Percentiles rank a stretch among this genome's conserved stretches.
These are phyloP conservation scores for Tylopilus subfusipes DNA, from an alignment of 768 basidiomycete species.

Conservation along the genomic window DNA sequence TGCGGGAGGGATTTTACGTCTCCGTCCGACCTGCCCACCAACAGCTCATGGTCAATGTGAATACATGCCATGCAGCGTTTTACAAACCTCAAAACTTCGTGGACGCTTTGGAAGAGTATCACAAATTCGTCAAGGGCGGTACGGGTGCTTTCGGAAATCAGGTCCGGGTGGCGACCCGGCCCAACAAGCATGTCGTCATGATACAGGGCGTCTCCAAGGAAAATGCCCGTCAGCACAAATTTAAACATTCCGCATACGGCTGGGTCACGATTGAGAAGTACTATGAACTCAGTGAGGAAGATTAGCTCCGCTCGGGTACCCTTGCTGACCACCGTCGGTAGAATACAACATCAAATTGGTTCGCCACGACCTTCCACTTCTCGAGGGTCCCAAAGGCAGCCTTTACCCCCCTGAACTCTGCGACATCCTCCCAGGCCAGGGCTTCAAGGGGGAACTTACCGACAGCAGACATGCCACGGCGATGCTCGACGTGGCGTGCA, in stretches of 20 bases:
- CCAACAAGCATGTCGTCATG: constrained; percentile 64
- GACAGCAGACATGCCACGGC: constrained; percentile 40
- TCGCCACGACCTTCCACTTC: constrained; percentile 37
- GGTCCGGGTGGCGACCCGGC: constrained; percentile 59
- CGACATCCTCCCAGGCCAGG: constrained; percentile 39
- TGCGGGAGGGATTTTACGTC: constrained; percentile 48
- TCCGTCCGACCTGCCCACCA: constrained; percentile 40
- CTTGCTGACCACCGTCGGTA: constrained; percentile 16
- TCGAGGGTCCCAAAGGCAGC: constrained; percentile 37
- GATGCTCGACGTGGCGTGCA: constrained; percentile 49
- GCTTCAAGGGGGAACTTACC: constrained; percentile 46
- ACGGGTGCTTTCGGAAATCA: constrained; percentile 55
- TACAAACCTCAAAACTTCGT: constrained; percentile 42
- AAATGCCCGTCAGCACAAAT: constrained; percentile 36
- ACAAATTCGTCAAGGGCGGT: constrained; percentile 48
- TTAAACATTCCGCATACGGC: constrained; percentile 37
- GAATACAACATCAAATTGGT: constrained; percentile 38
- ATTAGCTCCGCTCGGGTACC: background rate
- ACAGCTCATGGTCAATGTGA: constrained; percentile 53
- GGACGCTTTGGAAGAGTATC: constrained; percentile 38
- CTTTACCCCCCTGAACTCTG: constrained; percentile 48
- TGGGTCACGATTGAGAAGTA: constrained; percentile 44
- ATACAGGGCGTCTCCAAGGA: constrained; percentile 50
- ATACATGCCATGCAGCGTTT: constrained; percentile 48
- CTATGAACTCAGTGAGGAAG: constrained; percentile 39